A percentile compares a stretch with the other conserved stretches of the same genome.
Conservation (phyloP, 2,329 filamentous ascomycete genomes). For the Stemphylium vesicarium region DNA sequence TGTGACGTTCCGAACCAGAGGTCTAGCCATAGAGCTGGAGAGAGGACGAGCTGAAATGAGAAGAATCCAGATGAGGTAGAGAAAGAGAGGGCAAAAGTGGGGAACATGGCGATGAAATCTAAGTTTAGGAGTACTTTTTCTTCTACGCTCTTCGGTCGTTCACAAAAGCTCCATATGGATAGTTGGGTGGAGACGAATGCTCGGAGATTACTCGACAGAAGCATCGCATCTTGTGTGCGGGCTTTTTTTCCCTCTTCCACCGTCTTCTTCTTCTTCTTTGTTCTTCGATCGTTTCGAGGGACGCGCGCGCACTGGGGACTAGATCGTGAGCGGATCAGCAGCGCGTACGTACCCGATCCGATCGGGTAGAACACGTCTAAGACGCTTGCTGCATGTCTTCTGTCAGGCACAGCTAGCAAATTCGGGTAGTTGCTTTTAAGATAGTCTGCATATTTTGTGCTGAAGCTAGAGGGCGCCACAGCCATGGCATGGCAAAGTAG, state of each 20-base stretch:
- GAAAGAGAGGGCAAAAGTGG: neutral
- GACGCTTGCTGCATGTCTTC: too few species aligned
- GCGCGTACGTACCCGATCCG: too few species aligned
- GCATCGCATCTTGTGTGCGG: neutral
- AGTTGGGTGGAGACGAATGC: neutral
- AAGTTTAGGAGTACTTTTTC: neutral
- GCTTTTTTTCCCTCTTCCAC: neutral
- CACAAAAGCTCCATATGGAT: neutral
- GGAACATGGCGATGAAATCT: neutral
- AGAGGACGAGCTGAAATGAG: conserved; percentile 39
- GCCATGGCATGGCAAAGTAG: conserved; percentile 6
- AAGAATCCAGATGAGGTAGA: conserved; percentile 34
- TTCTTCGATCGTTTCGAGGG: neutral
- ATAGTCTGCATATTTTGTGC: neutral
- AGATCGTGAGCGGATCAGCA: too few species aligned
- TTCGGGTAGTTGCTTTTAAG: too few species aligned
- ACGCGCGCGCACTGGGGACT: too few species aligned
- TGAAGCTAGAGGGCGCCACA: conserved; percentile 4
- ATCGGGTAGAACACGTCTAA: too few species aligned
- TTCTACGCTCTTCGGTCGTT: neutral
- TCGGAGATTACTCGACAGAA: conserved; percentile 1
- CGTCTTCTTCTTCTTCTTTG: neutral
- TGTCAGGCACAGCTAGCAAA: too few species aligned
- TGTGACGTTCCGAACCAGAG: conserved; percentile 32
- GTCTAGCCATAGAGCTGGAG: conserved; percentile 40